Conservation (phyloP, 2,329 filamentous ascomycete species). For the Trichothecium roseum region DNA sequence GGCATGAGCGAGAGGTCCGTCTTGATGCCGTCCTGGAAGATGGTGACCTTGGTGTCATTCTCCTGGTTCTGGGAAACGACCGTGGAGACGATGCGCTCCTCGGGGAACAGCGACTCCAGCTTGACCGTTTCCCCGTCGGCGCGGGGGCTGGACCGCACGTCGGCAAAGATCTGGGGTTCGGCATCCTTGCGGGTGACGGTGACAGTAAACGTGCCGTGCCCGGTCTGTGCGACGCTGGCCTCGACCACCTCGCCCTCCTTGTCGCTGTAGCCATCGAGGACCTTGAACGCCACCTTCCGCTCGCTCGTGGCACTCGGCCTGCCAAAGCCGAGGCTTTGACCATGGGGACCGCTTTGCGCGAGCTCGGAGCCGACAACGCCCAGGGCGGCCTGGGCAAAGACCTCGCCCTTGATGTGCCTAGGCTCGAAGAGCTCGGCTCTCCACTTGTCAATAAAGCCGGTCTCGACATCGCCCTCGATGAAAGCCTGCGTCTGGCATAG, state of each 20-base stretch:
- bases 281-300: slow-evolving; percentile 40
- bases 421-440: slow-evolving; percentile 65
- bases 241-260: slow-evolving; percentile 53
- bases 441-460: slow-evolving; percentile 91
- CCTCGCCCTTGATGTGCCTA: slow-evolving; percentile 53
- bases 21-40: slow-evolving; percentile 64
- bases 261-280: slow-evolving; percentile 51
- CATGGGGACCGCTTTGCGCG: slow-evolving; percentile 29
- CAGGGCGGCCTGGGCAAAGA: slow-evolving; percentile 79
- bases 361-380: slow-evolving; percentile 51
- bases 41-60: slow-evolving; percentile 53
- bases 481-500: slow-evolving; percentile 77
- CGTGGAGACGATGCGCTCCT: slow-evolving; percentile 69
- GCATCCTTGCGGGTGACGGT: slow-evolving; percentile 30
- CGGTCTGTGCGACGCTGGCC: slow-evolving; percentile 38
- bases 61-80: slow-evolving; percentile 50
- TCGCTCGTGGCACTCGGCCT: slow-evolving; percentile 26
- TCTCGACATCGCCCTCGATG: slow-evolving; percentile 80
- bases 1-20: slow-evolving; percentile 45
- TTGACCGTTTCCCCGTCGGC: slow-evolving; percentile 16
- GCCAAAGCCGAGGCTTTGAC: slow-evolving; percentile 45
- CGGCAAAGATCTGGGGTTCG: slow-evolving; percentile 29
- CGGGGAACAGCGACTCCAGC: slow-evolving; percentile 57
- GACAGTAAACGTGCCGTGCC: slow-evolving; percentile 35
- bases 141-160: slow-evolving; percentile 29